Evolutionary conservation across 176 grass and related monocot genomes (phyloP), one percentile per base, ranked within the genome.

Genomic region (Miscanthus lutarioriparius): DNA sequence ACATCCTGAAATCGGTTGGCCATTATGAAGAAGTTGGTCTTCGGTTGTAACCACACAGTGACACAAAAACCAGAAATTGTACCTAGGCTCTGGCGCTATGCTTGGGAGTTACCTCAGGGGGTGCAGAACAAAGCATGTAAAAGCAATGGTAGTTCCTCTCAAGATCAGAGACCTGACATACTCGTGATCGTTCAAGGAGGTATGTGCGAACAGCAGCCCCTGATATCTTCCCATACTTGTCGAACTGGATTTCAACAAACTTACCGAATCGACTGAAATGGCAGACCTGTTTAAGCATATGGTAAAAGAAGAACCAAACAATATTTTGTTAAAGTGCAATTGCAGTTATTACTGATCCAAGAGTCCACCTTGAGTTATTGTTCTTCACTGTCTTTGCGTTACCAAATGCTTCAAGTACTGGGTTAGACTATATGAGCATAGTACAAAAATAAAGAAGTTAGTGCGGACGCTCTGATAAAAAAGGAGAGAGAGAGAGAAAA

Each of bases 111-210:
- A 98, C 95, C 92, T 98, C 95, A 16, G 92, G 95, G 16, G 92
- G 95, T 38, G 95, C 95, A 77, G 76, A 41, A 58, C 95, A 98
- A 51, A 98, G 87, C 95, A 98, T 98, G 68, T 98, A 98, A 48
- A 98, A 98, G 81, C 92, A 98, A 80, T 98, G 95, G 80, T 98
- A 98, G 47, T 98, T 98, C 89, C 95, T 91, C 77, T 98, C 95
- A 58, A 92, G 95, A 76, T 95, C 91, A 77, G 89, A 91, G 56
- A 95, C 91, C 87, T 98, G 95, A 23, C 95, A 98, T 9, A 98
- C 95, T 80, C 95, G 79, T 11, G 92, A 98, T 35, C 95, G 79
- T 53, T 98, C 95, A 69, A 98, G 95, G 68, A 95, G 87, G 70
- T 95, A 95, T 6, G 92, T 95, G 16, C 92, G 90, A 65, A 97